Percentiles rank a stretch among this genome's conserved stretches.
Evolutionary conservation across 768 basidiomycete species (phyloP).

Genomic region (Pisolithus microcarpus): DNA sequence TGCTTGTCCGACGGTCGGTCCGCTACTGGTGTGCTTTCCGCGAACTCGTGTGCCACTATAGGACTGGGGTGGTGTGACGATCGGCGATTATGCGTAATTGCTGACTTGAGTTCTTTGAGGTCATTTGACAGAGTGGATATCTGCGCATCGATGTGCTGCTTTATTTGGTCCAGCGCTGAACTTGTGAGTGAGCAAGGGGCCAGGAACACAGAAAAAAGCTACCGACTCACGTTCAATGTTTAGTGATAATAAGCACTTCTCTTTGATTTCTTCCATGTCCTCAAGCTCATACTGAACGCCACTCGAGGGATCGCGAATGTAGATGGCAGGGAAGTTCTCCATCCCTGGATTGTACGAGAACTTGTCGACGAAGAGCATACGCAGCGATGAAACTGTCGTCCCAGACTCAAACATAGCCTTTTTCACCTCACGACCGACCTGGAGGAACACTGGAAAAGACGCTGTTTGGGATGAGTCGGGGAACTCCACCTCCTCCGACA

Average conservation of each 20-base stretch:
- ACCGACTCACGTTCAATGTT: conserved; percentile 89
- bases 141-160: conserved; percentile 93
- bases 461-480: conserved; percentile 12
- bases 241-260: conserved; percentile 80
- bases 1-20: conserved; percentile 70
- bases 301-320: conserved; percentile 85
- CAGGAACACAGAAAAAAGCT: not conserved
- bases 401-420: conserved; percentile 68
- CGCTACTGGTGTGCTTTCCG: conserved; percentile 58
- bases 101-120: conserved; percentile 77
- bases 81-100: conserved; percentile 51
- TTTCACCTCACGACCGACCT: conserved; percentile 86
- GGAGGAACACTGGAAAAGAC: conserved; percentile 72
- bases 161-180: conserved; percentile 94
- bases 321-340: conserved; percentile 93
- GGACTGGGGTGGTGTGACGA: conserved; percentile 41
- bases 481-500: conserved; percentile 14
- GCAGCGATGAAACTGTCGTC: conserved; percentile 64
- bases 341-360: conserved; percentile 91
- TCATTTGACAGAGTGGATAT: conserved; percentile 81
- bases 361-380: conserved; percentile 88
- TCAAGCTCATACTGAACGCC: conserved; percentile 96
- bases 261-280: conserved; percentile 86
- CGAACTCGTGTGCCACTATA: conserved; percentile 48
- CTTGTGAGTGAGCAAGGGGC: conserved; percentile 7